Base-by-base conservation (phyloP, 164 flowering plant genomes). In the Dillenia turbinata region DNA sequence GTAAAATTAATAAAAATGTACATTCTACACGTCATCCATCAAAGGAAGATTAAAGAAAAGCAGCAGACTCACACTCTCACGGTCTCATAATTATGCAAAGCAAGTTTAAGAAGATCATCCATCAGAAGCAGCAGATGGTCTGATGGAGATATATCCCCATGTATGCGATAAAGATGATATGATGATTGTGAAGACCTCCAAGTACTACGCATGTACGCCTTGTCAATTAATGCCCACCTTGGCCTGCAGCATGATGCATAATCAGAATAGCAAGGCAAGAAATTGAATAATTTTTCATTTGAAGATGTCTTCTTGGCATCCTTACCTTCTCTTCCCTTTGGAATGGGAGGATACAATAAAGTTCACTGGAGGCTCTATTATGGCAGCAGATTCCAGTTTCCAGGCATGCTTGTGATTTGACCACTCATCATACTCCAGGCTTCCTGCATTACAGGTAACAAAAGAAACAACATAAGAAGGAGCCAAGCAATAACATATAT, bases 151-250 rank as follows among this genome's bases (percentile, higher is more conserved):
- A 81, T 61, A 48, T 79, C 81, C 47, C 80, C 71, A 64, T 69
- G 81, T 2, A 73, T 70, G 52, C 96, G 96, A 66, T 58, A 94
- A 24, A 83, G 77, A 72, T 94, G 93, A 76, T 89, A 94, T n/a
- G 92, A 84, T 59, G 99, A 77, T 49, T 94, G 99, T 59, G 99
- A 94, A 65, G 97, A 81, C 77, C 99, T 83, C 99, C 99, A 94
- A 8, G 93, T 91, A 66, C 76, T 85, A 68, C 89, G 99, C 99
- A 94, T 88, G 74, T 82, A 83, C 19, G 92, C 85, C 83, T 91
- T 94, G 81, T 94, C 99, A 67, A 85, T 75, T 69, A 85, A 87
- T 51, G 95, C 88, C 99, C 99, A 94, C 76, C 90, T 75, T 13
- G 99, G 97, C 79, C 99, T 94, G 89, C 17, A 77, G 12, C 49